Percentiles rank a stretch among this genome's conserved stretches.
phyloP scores from a whole-genome alignment of 2,329 filamentous ascomycete genomes.

The Fusarium xyrophilum region DNA sequence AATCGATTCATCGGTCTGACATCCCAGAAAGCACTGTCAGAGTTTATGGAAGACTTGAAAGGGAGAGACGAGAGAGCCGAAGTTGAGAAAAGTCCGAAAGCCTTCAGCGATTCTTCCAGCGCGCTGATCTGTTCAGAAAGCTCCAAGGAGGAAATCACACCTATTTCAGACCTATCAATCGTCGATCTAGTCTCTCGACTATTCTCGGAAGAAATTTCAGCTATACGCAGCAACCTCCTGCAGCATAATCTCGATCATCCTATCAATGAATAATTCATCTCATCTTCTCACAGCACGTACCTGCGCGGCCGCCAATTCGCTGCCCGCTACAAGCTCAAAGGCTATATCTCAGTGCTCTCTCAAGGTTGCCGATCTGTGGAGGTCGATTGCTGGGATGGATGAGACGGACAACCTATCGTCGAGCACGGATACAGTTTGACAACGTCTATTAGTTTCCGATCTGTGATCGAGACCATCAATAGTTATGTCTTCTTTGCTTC shows the following conservation, averaged over 20 bases:
- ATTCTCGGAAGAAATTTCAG: neutral
- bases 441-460: constrained; percentile 5
- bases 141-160: neutral
- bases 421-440: constrained; percentile 30
- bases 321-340: constrained; percentile 6
- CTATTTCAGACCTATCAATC: fast-evolving
- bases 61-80: neutral
- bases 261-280: constrained; percentile 26
- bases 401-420: constrained; percentile 14
- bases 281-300: constrained; percentile 27
- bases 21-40: fast-evolving
- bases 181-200: neutral
- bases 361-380: constrained; percentile 19
- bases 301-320: constrained; percentile 15
- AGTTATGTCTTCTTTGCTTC: constrained; percentile 6
- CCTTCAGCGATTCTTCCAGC: neutral
- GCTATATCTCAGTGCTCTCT: constrained; percentile 6
- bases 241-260: neutral
- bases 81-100: fast-evolving
- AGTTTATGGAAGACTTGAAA: neutral
- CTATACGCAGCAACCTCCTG: fast-evolving
- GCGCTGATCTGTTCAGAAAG: neutral
- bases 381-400: constrained; percentile 22
- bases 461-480: neutral
- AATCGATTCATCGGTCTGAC: fast-evolving